Conservation (phyloP, 129 eudicot genomes). For the Lonicera japonica region DNA sequence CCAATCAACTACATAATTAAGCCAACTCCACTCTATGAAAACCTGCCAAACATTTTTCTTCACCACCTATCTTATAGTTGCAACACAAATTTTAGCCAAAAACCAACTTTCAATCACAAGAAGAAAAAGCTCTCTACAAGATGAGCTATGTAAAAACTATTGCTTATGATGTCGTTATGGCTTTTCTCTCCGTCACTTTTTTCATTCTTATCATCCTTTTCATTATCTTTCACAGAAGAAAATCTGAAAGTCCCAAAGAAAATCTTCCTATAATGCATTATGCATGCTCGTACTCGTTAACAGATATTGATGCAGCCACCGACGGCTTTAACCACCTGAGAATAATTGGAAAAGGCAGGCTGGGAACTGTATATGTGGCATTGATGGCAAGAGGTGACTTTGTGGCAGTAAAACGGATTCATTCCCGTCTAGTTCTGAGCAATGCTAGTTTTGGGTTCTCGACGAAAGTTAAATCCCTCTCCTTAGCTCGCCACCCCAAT, state of each 20-base stretch:
- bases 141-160: constrained; percentile 38
- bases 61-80: too few relatives aligned
- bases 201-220: constrained; percentile 35
- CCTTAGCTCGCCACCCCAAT: constrained; percentile 60
- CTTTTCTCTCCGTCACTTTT: constrained; percentile 38
- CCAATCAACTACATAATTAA: too few relatives aligned
- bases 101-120: background rate
- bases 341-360: constrained; percentile 65
- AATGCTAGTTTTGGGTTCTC: constrained; percentile 60
- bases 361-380: constrained; percentile 70
- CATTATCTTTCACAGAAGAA: constrained; percentile 38
- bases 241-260: constrained; percentile 19
- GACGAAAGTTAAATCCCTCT: constrained; percentile 44
- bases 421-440: constrained; percentile 57
- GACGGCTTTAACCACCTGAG: constrained; percentile 67
- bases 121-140: constrained; percentile 2
- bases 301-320: constrained; percentile 69
- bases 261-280: constrained; percentile 31
- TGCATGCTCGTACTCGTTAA: constrained; percentile 45
- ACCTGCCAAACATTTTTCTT: too few relatives aligned
- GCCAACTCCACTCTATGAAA: too few relatives aligned
- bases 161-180: constrained; percentile 33
- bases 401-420: constrained; percentile 64
- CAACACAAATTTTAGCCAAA: too few relatives aligned
- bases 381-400: constrained; percentile 56